These are phyloP conservation scores for Phragmites australis DNA, from an alignment of 176 grass and related monocot species.

Conservation along the genomic window DNA sequence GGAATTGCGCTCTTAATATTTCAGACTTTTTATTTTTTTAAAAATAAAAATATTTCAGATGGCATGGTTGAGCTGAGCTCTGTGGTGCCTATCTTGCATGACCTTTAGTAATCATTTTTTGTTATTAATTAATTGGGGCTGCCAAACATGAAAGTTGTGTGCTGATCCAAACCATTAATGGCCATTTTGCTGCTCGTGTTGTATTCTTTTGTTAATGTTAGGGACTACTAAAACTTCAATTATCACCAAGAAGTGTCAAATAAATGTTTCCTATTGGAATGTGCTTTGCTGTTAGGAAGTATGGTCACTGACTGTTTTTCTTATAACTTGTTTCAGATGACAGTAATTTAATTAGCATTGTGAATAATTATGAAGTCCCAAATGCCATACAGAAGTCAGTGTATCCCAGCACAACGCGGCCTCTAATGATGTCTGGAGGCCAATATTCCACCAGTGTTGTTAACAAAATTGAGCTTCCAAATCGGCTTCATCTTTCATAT, in stretches of 20 bases:
- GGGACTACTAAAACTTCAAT: neutral
- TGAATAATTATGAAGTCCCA: conserved; percentile 51
- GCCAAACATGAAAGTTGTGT: neutral
- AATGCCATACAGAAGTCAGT: conserved; percentile 52
- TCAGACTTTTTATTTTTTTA: neutral
- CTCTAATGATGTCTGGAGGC: conserved; percentile 39
- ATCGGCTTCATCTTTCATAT: conserved; percentile 46
- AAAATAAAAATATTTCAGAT: neutral
- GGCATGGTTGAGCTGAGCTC: neutral
- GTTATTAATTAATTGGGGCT: neutral
- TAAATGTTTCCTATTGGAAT: neutral
- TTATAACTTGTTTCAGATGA: conserved; percentile 67
- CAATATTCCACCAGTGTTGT: conserved; percentile 31
- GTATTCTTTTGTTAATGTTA: neutral
- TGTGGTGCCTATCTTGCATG: neutral
- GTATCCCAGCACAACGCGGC: conserved; percentile 39
- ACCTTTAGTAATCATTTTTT: neutral
- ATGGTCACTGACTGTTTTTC: conserved; percentile 13
- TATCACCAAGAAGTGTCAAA: neutral
- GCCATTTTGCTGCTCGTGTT: neutral
- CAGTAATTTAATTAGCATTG: conserved; percentile 56
- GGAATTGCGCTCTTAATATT: neutral
- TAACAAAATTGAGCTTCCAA: conserved; percentile 39
- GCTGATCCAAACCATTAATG: neutral
- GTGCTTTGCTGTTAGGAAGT: neutral